A percentile compares a stretch with the other conserved stretches of the same genome.
Evolutionary conservation across 164 flowering plant genomes (phyloP).

Genomic region (Akebia trifoliata): DNA sequence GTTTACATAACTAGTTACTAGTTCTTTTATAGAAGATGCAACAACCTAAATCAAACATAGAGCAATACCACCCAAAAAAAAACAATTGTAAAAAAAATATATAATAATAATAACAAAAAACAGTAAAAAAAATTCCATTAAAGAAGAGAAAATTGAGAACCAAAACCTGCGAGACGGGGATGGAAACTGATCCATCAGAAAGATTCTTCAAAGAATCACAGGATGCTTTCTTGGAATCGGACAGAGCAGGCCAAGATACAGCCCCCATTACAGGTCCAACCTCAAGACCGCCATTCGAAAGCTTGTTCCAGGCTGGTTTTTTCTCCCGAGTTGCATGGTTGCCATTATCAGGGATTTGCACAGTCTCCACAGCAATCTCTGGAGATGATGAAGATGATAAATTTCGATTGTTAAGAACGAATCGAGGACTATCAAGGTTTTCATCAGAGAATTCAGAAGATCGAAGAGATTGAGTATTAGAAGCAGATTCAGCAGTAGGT

Average conservation of each 20-base stretch:
- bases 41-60: conserved; percentile 31
- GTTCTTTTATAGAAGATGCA: conserved; percentile 29
- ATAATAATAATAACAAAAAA: neutral
- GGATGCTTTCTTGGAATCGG: conserved; percentile 45
- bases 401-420: conserved; percentile 3
- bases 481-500: conserved; percentile 1
- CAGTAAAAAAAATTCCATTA: neutral
- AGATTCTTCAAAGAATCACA: conserved; percentile 33
- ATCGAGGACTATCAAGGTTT: conserved; percentile 9
- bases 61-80: too few relatives aligned
- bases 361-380: conserved; percentile 9
- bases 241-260: conserved; percentile 64
- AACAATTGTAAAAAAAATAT: conserved; percentile 9
- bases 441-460: conserved; percentile 11
- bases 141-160: neutral
- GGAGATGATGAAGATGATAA: conserved; percentile 6
- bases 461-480: conserved; percentile 7
- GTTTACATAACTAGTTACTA: conserved; percentile 29
- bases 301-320: conserved; percentile 73
- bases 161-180: conserved; percentile 19
- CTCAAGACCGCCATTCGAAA: conserved; percentile 41
- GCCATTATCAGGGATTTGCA: conserved; percentile 20
- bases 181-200: conserved; percentile 47
- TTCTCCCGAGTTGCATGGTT: conserved; percentile 35
- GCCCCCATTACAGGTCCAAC: conserved; percentile 53